Base-by-base conservation (phyloP, 805 yeast species). In the Cyberlindnera americana region DNA sequence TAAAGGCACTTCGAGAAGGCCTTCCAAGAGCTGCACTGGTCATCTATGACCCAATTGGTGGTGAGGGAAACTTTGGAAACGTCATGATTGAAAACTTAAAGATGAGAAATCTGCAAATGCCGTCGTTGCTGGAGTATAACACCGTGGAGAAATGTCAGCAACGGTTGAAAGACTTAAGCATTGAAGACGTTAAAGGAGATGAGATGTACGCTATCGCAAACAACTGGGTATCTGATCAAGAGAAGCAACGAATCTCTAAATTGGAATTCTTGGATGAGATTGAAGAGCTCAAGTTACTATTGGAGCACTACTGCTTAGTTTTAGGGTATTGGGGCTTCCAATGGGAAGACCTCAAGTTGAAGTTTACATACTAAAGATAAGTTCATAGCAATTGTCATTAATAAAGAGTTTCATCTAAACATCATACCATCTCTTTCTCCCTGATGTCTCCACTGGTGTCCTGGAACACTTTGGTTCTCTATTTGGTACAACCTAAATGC, bases 401-500 rank as follows among this genome's bases (percentile, higher is more conserved):
- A n/a, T n/a, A n/a, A n/a, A n/a, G n/a, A n/a, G n/a, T n/a, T n/a
- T n/a, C 17, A 83, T 50, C 91, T 66, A 50, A 84, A 86, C 70
- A 84, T 61, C 58, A 72, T 59, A 1, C 91, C 91, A 52, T 80
- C 83, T 3, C 81, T 77, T 34, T 75, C 84, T 12, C 87, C 87
- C 54, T 83, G 86, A 7, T 71, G 60, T 41, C 90, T 68, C 87
- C 90, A 83, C 38, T 77, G 76, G 2, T 81, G 73, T 9, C 69
- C 66, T 6, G 84, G 78, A 2, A 78, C 72, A 3, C 79, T 73
- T 23, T 82, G 79, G 37, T 73, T 77, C 53, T 89, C 95, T 30
- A 72, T 47, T 48, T 76, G 78, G 49, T 81, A 83, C 34, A 83
- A 59, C 50, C 95, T 68, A 91, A 95, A 86, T 1, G 96, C 96